These are phyloP conservation scores for Chaetomidium leptoderma DNA, from an alignment of 495 filamentous ascomycete genomes.

Conservation along the genomic window DNA sequence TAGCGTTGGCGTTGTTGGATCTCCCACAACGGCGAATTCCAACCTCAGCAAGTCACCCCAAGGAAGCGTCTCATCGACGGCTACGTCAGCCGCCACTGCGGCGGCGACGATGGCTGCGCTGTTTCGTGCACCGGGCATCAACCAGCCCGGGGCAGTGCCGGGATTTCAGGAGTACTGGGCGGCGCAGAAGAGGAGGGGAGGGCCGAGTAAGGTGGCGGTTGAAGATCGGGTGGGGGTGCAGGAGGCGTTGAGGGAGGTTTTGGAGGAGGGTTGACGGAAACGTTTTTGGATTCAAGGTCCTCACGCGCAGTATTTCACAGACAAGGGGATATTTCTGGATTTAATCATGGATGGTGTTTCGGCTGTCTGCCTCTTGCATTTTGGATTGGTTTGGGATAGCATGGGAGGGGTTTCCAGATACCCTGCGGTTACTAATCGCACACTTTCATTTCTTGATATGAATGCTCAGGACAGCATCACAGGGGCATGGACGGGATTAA, in stretches of 20 bases:
- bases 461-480: too few species aligned
- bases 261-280: slow-evolving; percentile 26
- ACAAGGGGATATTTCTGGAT: too few species aligned
- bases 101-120: neutral
- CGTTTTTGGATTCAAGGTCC: too few species aligned
- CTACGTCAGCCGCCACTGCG: neutral
- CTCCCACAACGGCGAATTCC: neutral
- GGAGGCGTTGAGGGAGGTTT: slow-evolving; percentile 42
- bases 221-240: slow-evolving; percentile 35
- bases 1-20: slow-evolving; percentile 6
- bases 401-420: too few species aligned
- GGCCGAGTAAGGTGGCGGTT: slow-evolving; percentile 42
- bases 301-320: too few species aligned
- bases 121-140: slow-evolving; percentile 48
- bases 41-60: slow-evolving; percentile 15
- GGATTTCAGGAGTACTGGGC: slow-evolving; percentile 46
- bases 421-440: too few species aligned
- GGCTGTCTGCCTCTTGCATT: too few species aligned
- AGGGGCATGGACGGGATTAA: too few species aligned
- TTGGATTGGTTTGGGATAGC: too few species aligned
- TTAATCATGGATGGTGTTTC: too few species aligned
- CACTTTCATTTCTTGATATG: too few species aligned
- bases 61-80: slow-evolving; percentile 18
- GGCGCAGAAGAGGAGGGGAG: slow-evolving; percentile 35
- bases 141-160: slow-evolving; percentile 50